Evolutionary conservation across 169 alveolate genomes (phyloP).

Genomic region (Plasmodium gonderi): DNA sequence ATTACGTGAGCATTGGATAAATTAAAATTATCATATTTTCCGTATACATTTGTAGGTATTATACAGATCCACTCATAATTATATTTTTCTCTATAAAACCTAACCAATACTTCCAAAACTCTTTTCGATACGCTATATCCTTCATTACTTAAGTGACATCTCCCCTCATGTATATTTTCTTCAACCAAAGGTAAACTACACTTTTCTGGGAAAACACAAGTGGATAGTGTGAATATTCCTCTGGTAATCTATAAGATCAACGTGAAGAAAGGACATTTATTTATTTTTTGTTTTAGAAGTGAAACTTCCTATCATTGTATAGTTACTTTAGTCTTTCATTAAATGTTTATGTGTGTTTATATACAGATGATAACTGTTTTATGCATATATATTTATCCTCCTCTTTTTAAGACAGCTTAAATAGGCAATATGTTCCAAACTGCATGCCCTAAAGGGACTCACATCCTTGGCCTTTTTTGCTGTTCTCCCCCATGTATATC

Average conservation of each 20-base stretch:
- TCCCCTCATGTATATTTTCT: slow-evolving; percentile 60
- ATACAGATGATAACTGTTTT: not conserved
- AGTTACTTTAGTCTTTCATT: not conserved
- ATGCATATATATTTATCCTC: not conserved
- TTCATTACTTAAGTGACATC: slow-evolving; percentile 70
- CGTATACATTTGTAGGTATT: slow-evolving; percentile 73
- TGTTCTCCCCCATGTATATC: not conserved
- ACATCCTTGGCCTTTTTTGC: not conserved
- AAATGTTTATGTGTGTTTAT: not conserved
- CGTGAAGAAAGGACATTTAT: not conserved
- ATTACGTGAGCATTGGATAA: slow-evolving; percentile 42
- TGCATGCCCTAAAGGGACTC: not conserved
- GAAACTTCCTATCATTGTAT: not conserved
- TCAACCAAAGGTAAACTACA: slow-evolving; percentile 52
- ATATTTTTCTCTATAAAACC: slow-evolving; percentile 73
- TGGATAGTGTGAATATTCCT: slow-evolving; percentile 62
- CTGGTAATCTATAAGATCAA: slow-evolving; percentile 43
- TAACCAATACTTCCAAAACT: slow-evolving; percentile 62
- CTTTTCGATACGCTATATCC: slow-evolving; percentile 74
- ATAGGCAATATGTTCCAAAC: not conserved
- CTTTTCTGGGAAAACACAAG: slow-evolving; percentile 68
- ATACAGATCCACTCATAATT: slow-evolving; percentile 71
- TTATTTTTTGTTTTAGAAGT: not conserved
- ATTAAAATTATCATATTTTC: slow-evolving; percentile 71
- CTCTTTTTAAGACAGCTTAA: not conserved